phyloP scores from a whole-genome alignment of 2,329 filamentous ascomycete species.

The Rhynchosporium secalis region DNA sequence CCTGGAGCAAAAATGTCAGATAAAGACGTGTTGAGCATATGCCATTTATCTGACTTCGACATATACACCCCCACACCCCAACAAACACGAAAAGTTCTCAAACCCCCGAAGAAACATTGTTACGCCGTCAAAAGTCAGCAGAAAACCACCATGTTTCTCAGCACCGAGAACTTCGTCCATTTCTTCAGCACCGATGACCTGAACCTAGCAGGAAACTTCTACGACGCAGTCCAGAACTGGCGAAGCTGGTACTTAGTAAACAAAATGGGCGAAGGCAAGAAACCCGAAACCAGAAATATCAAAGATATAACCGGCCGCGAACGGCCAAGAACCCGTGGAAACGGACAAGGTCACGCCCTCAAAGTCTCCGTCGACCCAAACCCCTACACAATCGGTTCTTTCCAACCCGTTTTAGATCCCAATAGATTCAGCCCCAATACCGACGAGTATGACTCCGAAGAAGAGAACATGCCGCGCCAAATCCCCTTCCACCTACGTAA shows the following conservation, averaged over 20 bases:
- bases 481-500: slow-evolving; percentile 39
- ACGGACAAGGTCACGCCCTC: slow-evolving; percentile 15
- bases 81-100: slow-evolving; percentile 68
- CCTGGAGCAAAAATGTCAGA: slow-evolving; percentile 55
- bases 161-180: slow-evolving; percentile 84
- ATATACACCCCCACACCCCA: slow-evolving; percentile 76
- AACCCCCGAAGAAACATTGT: slow-evolving; percentile 81
- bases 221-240: slow-evolving; percentile 73
- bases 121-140: slow-evolving; percentile 92
- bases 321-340: slow-evolving; percentile 37
- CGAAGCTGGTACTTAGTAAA: slow-evolving; percentile 89
- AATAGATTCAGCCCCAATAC: slow-evolving; percentile 48
- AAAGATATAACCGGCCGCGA: slow-evolving; percentile 25
- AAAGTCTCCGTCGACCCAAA: slow-evolving; percentile 49
- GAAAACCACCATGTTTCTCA: slow-evolving; percentile 79
- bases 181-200: slow-evolving; percentile 84
- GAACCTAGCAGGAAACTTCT: slow-evolving; percentile 65
- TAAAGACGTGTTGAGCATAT: slow-evolving; percentile 70
- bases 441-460: slow-evolving; percentile 32
- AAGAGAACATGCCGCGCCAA: slow-evolving; percentile 35
- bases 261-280: slow-evolving; percentile 51
- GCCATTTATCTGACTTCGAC: slow-evolving; percentile 89
- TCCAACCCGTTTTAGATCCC: slow-evolving; percentile 67
- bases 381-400: slow-evolving; percentile 65
- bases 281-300: slow-evolving; percentile 31